Evolutionary conservation across 1,284 basidiomycete genomes (phyloP), one percentile per base, ranked within the genome.

Genomic region (Cutaneotrichosporon mucoides): DNA sequence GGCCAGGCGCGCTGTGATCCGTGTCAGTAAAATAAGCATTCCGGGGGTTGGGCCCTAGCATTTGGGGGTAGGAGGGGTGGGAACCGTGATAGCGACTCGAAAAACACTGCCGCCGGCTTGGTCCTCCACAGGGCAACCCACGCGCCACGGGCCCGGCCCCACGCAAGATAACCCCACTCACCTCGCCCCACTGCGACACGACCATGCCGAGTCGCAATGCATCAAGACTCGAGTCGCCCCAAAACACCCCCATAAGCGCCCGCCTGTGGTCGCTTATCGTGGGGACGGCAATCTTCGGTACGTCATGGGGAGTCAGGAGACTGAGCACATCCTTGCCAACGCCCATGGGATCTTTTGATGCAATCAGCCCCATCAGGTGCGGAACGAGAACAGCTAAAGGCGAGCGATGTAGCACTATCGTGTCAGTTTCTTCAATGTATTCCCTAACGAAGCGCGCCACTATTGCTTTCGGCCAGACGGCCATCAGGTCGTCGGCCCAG

Each of bases 361-460:
- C 55, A 3, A 64, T 33, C 4, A 67, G 56, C 37, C 65, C 65
- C 33, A 69, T 34, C 10, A 69, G 48, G 42, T 62, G 62, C 1
- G 69, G 68, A 34, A 66, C 47, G 9, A 71, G 60, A 2, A 63
- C 45, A 33, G 53, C 55, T 5, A 66, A 53, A 2, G 70, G 66
- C 11, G 70, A 57, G 15, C 38, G 24, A 37, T 55, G 55, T 10
- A 67, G 41, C 43, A 69, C 69, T 71, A 57, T 24, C 10, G 8
- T 7, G 51, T 60, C 46, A 60, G 55, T 49, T 47, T 42, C 41
- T 43, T 51, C 38, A 51, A 51, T 51, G 49, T 51, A 51, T 51
- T 51, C 49, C 33, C 37, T 51, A 13, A 51, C 49, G 15, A 15
- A 13, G 8, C 37, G 49, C n/a, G 16, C 49, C 49, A 51, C 49